Base-by-base conservation (phyloP, 2,329 filamentous ascomycete genomes). In the Fusarium sarcochroum region DNA sequence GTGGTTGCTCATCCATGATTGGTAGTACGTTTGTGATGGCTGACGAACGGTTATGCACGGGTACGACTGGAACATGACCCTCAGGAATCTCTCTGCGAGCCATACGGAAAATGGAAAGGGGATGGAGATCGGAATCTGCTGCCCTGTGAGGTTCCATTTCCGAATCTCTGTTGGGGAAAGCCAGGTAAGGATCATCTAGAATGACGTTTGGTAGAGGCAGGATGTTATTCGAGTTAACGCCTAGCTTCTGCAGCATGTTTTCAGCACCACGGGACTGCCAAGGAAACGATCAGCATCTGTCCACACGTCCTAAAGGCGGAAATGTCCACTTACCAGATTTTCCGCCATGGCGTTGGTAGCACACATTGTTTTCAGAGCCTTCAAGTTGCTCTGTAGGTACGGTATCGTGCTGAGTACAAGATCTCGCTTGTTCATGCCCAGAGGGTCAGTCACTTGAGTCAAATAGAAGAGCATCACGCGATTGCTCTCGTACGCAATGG, bases 381-480 rank as follows among this genome's bases (percentile, higher is more conserved):
- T 58, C 17, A 68, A 34, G 20, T 68, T 68, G 40, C 64, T 68
- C 35, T 65, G 56, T 14, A 68, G 30, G 17, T 58, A 65, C 6
- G 61, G 47, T 34, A 65, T 65, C 3, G 61, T 65, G 25, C 53
- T 58, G 17, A 65, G 27, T 14, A 68, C 53, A 9, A 68, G 44
- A 15, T 68, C 61, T 10, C 48, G 49, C 32, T 62, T 68, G 17
- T 50, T 38, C 5, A 48, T 37, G 11, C 34, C 42, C 32, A 56
- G 23, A 9, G 52, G 52, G 17, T 56, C 34, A 2, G 44, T 48
- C 7, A 66, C 45, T 11, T 66, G 58, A 8, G 63, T 63, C 35
- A 67, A 23, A 35, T 67, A 67, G 38, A 56, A 67, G 7, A 67
- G 60, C 63, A 67, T 67, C 10, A 67, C 62, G 13, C 60, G 61